These are phyloP conservation scores for Arctium minus DNA, from an alignment of 129 eudicot species.

Conservation along the genomic window DNA sequence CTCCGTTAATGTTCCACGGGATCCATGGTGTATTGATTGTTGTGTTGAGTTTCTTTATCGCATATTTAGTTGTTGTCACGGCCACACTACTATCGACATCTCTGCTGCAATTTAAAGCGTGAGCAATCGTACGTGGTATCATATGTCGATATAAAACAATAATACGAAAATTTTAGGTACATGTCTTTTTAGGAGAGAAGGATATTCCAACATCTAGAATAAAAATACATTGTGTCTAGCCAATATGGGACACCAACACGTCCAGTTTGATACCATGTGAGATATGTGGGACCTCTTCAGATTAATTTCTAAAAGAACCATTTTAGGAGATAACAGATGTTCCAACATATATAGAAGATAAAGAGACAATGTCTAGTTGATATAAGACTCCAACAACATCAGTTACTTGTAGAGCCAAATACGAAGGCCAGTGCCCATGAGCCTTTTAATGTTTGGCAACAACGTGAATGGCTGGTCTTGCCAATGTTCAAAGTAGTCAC, in stretches of 20 bases:
- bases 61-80: slow-evolving; percentile 49
- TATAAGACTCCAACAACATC: not conserved
- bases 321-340: no score
- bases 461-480: slow-evolving; percentile 44
- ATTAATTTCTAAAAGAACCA: no score
- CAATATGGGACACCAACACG: no score
- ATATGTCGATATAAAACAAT: not conserved
- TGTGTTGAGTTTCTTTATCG: slow-evolving; percentile 42
- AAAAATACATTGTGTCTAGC: not conserved
- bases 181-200: not conserved
- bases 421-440: slow-evolving; percentile 50
- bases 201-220: not conserved
- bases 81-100: slow-evolving; percentile 47
- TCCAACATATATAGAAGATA: not conserved
- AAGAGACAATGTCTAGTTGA: not conserved
- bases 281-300: not conserved
- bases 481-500: slow-evolving; percentile 25
- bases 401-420: slow-evolving; percentile 63
- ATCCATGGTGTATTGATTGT: slow-evolving; percentile 44
- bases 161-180: not conserved
- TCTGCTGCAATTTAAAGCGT: slow-evolving; percentile 33
- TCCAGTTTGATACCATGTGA: not conserved
- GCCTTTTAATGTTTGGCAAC: slow-evolving; percentile 44
- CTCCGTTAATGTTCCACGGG: slow-evolving; percentile 46
- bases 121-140: not conserved